A percentile compares a stretch with the other conserved stretches of the same genome.
Evolutionary conservation across 495 filamentous ascomycete species (phyloP).

Genomic region (Neurospora sp.): DNA sequence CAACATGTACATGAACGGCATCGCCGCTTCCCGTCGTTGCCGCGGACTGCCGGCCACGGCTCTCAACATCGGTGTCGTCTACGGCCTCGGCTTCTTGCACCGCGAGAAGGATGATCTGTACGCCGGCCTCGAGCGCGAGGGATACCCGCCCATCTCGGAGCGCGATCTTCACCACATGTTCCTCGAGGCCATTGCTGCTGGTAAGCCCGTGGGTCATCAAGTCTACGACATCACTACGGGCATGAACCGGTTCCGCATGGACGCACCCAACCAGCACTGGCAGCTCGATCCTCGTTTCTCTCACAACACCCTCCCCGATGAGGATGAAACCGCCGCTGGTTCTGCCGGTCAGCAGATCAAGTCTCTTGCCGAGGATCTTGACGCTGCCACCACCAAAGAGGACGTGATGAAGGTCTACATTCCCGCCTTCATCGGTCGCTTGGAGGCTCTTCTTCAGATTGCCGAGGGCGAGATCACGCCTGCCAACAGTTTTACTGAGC

Average conservation of each 20-base stretch:
- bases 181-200: slow-evolving; percentile 43
- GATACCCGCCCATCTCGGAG: slow-evolving; percentile 47
- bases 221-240: slow-evolving; percentile 31
- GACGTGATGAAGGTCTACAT: slow-evolving; percentile 16
- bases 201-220: slow-evolving; percentile 15
- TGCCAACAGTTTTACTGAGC: slow-evolving; percentile 17
- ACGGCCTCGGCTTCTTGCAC: slow-evolving; percentile 47
- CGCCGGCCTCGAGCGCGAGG: slow-evolving; percentile 31
- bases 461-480: slow-evolving; percentile 15
- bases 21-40: slow-evolving; percentile 26
- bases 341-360: background rate
- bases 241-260: slow-evolving; percentile 22
- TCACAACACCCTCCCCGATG: slow-evolving; percentile 20
- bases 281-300: slow-evolving; percentile 31
- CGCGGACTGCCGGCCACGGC: slow-evolving; percentile 30
- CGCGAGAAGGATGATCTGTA: slow-evolving; percentile 35
- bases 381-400: background rate
- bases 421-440: slow-evolving; percentile 12
- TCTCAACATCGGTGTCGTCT: slow-evolving; percentile 48
- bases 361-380: slow-evolving; percentile 18
- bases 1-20: slow-evolving; percentile 45
- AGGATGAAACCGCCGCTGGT: background rate
- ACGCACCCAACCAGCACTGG: slow-evolving; percentile 23
- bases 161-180: slow-evolving; percentile 51
- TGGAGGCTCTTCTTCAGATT: slow-evolving; percentile 25